Conservation (phyloP, 2,329 filamentous ascomycete species). For the Trichophyton mentagrophytes region DNA sequence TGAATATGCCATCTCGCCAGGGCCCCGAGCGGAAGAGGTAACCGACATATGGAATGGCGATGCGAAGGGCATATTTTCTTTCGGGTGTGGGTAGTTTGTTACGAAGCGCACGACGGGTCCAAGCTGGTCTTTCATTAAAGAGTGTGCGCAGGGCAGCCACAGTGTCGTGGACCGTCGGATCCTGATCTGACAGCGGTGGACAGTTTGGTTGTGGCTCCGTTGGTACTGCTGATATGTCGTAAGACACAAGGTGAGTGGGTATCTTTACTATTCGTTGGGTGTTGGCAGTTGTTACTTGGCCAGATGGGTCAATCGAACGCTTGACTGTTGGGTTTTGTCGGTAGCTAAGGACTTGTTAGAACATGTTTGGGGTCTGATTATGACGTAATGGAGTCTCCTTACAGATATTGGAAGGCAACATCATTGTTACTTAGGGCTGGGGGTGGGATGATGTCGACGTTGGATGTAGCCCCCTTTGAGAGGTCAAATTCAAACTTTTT, state of each 20-base stretch:
- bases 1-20: constrained; percentile 77
- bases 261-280: constrained; percentile 46
- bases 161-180: constrained; percentile 50
- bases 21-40: constrained; percentile 90
- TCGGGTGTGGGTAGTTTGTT: constrained; percentile 54
- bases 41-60: constrained; percentile 68
- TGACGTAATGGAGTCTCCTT: constrained; percentile 13
- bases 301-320: constrained; percentile 43
- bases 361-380: constrained; percentile 15
- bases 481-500: constrained; percentile 56
- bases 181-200: constrained; percentile 36
- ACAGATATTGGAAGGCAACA: constrained; percentile 55
- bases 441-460: constrained; percentile 64
- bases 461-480: constrained; percentile 44
- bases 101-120: constrained; percentile 69
- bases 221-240: constrained; percentile 51
- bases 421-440: constrained; percentile 63
- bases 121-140: constrained; percentile 64
- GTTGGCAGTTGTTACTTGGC: constrained; percentile 48
- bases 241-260: constrained; percentile 46
- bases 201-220: constrained; percentile 46
- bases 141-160: constrained; percentile 52
- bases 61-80: constrained; percentile 48
- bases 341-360: constrained; percentile 43
- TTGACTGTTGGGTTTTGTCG: constrained; percentile 73